Evolutionary conservation across 306 rosid genomes (phyloP).

Genomic region (Trifolium subterraneum): DNA sequence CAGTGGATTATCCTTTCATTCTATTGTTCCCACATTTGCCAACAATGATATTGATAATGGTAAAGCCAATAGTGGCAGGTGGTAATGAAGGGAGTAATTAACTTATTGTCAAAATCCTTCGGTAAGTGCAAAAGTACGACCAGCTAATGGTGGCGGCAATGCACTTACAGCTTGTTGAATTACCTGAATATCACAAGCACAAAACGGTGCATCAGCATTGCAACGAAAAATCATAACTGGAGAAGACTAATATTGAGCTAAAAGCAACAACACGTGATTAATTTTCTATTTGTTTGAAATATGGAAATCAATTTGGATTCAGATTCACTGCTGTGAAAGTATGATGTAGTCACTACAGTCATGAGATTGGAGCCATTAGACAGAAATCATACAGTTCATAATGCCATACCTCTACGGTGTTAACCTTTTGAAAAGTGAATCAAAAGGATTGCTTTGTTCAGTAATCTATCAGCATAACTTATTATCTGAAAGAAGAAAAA

Average conservation of each 20-base stretch:
- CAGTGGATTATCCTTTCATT: constrained; percentile 14
- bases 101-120: constrained; percentile 80
- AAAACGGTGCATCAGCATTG: not conserved
- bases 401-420: constrained; percentile 62
- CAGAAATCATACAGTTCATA: not conserved
- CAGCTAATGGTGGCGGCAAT: constrained; percentile 68
- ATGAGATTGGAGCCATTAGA: not conserved
- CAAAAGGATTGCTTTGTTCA: constrained; percentile 83
- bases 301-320: constrained; percentile 12
- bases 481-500: constrained; percentile 62
- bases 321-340: not conserved
- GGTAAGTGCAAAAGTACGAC: constrained; percentile 77
- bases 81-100: not conserved
- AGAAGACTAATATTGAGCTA: constrained; percentile 27
- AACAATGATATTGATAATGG: constrained; percentile 25
- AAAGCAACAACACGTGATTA: not conserved
- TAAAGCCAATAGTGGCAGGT: too few relatives aligned
- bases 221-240: not conserved
- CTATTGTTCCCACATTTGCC: constrained; percentile 30
- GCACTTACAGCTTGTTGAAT: constrained; percentile 72
- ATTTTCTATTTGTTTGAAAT: constrained; percentile 24
- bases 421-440: constrained; percentile 92
- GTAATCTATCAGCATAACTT: constrained; percentile 64
- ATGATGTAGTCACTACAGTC: constrained; percentile 2
- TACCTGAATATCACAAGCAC: constrained; percentile 60